These are phyloP conservation scores for Ophiognomonia clavigignenti-juglandacearum DNA, from an alignment of 2,329 filamentous ascomycete genomes.

Conservation along the genomic window DNA sequence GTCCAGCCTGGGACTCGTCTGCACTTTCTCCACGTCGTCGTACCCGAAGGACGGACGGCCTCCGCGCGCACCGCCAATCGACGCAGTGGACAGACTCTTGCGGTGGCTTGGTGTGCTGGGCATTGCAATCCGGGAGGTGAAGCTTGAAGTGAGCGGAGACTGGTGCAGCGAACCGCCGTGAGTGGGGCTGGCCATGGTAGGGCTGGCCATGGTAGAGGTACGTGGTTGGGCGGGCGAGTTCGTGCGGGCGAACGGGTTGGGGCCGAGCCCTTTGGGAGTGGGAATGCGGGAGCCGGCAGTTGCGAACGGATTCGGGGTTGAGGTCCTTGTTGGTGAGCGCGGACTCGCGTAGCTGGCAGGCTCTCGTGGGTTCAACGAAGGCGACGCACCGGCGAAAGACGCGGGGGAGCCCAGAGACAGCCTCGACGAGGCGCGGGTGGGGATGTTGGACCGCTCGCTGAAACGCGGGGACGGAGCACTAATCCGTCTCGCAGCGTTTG, in stretches of 20 bases:
- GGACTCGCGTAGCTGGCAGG: slow-evolving; percentile 51
- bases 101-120: slow-evolving; percentile 29
- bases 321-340: slow-evolving; percentile 30
- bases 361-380: slow-evolving; percentile 33
- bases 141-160: slow-evolving; percentile 14
- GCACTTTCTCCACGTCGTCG: slow-evolving; percentile 21
- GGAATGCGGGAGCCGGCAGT: slow-evolving; percentile 15
- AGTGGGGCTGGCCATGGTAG: no score
- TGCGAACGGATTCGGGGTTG: slow-evolving; percentile 19
- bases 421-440: slow-evolving; percentile 29
- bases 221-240: slow-evolving; percentile 3
- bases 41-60: slow-evolving; percentile 2
- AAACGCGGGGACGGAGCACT: slow-evolving; percentile 8
- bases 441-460: slow-evolving; percentile 25
- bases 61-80: slow-evolving; percentile 25
- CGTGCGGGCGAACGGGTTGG: slow-evolving; percentile 16
- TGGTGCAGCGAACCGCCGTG: slow-evolving; percentile 22
- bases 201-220: slow-evolving; percentile 15
- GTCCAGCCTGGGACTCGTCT: slow-evolving; percentile 47
- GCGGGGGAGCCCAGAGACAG: slow-evolving; percentile 30
- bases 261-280: slow-evolving; percentile 7
- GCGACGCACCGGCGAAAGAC: slow-evolving; percentile 27
- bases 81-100: slow-evolving; percentile 41
- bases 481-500: slow-evolving; percentile 1
- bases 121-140: slow-evolving; percentile 4